Percentiles rank a stretch among this genome's conserved stretches.
These are phyloP conservation scores for Herpetospermum pedunculosum DNA, from an alignment of 306 rosid species.

Conservation along the genomic window DNA sequence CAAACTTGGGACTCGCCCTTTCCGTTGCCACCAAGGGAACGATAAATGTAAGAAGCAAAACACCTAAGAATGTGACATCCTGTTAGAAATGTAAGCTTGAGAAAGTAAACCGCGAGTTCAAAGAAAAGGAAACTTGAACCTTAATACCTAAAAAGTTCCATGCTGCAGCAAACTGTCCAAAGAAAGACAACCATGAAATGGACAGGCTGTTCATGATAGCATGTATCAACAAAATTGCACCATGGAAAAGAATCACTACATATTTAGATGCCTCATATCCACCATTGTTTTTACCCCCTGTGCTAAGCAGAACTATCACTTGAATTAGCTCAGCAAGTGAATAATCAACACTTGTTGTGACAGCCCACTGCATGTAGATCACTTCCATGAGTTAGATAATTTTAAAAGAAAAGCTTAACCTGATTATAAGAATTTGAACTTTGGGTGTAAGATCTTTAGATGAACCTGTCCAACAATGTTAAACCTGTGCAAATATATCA, in stretches of 20 bases:
- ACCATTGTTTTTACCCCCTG: conserved; percentile 77
- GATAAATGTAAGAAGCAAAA: conserved; percentile 71
- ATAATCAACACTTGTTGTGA: conserved; percentile 79
- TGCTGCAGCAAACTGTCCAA: conserved; percentile 76
- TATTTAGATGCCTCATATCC: conserved; percentile 76
- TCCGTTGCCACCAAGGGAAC: conserved; percentile 71
- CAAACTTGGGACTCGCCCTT: conserved; percentile 72
- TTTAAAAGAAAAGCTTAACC: neutral
- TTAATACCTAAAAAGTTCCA: conserved; percentile 77
- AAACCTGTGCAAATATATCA: conserved; percentile 57
- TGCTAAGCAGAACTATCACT: conserved; percentile 83
- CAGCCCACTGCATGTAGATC: conserved; percentile 86
- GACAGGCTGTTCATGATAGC: conserved; percentile 79
- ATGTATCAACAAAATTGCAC: conserved; percentile 57
- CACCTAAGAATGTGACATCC: conserved; percentile 38
- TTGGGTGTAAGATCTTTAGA: conserved; percentile 1
- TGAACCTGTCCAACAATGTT: conserved; percentile 97
- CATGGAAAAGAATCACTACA: conserved; percentile 57
- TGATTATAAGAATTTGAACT: conserved; percentile 11
- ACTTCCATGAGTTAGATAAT: conserved; percentile 10
- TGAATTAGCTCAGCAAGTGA: conserved; percentile 79
- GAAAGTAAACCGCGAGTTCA: neutral
- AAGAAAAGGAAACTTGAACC: conserved; percentile 2
- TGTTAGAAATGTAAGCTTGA: conserved; percentile 5
- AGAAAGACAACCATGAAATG: conserved; percentile 64